phyloP scores from a whole-genome alignment of 257 asterid genomes.

The Fraxinus cuspidata region DNA sequence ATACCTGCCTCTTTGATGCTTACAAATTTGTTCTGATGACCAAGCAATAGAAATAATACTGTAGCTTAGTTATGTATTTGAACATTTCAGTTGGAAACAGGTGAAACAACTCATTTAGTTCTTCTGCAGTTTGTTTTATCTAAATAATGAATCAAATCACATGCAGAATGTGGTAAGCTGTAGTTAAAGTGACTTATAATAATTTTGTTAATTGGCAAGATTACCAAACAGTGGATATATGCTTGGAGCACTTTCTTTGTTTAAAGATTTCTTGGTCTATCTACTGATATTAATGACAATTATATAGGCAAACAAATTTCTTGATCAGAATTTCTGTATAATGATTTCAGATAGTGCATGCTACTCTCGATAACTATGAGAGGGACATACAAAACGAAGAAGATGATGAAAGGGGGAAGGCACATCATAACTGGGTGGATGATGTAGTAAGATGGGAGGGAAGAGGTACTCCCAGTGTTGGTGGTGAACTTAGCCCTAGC shows the following conservation, averaged over 20 bases:
- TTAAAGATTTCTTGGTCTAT: conserved; percentile 1
- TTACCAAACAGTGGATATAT: neutral
- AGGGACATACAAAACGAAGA: conserved; percentile 53
- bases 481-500: conserved; percentile 74
- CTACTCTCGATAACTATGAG: conserved; percentile 76
- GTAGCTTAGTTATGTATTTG: neutral
- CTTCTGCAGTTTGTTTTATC: neutral
- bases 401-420: conserved; percentile 66
- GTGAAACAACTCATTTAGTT: neutral
- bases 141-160: neutral
- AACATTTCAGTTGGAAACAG: neutral
- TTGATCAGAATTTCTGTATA: conserved; percentile 20
- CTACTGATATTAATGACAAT: conserved; percentile 11
- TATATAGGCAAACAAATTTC: neutral
- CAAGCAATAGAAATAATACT: neutral
- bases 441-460: conserved; percentile 94
- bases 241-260: neutral
- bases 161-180: neutral
- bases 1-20: neutral
- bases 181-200: neutral
- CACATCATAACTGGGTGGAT: conserved; percentile 95
- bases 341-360: conserved; percentile 67
- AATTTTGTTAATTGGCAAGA: neutral
- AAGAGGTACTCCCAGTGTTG: conserved; percentile 55
- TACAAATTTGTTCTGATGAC: neutral